phyloP scores from a whole-genome alignment of 2,329 filamentous ascomycete genomes.

The Seiridium cupressi region DNA sequence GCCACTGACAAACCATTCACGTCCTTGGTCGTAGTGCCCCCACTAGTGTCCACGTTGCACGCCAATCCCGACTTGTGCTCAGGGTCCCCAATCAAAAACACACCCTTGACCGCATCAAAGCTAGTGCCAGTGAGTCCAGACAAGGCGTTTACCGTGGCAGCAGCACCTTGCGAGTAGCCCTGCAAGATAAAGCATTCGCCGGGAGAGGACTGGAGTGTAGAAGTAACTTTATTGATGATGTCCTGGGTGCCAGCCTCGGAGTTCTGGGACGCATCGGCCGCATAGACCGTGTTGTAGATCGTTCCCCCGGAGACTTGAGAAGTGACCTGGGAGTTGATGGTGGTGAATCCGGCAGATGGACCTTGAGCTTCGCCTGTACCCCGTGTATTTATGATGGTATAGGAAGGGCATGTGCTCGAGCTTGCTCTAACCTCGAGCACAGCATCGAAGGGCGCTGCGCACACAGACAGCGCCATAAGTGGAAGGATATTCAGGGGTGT shows the following conservation, averaged over 20 bases:
- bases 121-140: neutral
- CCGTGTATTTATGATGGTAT: constrained; percentile 12
- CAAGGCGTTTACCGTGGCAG: constrained; percentile 9
- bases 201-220: neutral
- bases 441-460: neutral
- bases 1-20: constrained; percentile 6
- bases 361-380: constrained; percentile 9
- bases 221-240: constrained; percentile 8
- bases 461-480: constrained; percentile 4
- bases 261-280: constrained; percentile 6
- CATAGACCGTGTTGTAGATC: constrained; percentile 12
- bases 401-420: constrained; percentile 6
- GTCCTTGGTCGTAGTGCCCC: constrained; percentile 7
- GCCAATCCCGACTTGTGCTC: constrained; percentile 9
- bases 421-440: neutral
- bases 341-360: constrained; percentile 4
- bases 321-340: constrained; percentile 6
- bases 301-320: constrained; percentile 4
- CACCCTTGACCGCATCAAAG: constrained; percentile 10
- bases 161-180: constrained; percentile 11
- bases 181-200: constrained; percentile 10
- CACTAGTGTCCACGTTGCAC: constrained; percentile 9
- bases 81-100: constrained; percentile 10
- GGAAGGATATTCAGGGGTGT: neutral
- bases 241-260: constrained; percentile 9